phyloP scores from a whole-genome alignment of 345 rosid species.

The Hypericum androsaemum region DNA sequence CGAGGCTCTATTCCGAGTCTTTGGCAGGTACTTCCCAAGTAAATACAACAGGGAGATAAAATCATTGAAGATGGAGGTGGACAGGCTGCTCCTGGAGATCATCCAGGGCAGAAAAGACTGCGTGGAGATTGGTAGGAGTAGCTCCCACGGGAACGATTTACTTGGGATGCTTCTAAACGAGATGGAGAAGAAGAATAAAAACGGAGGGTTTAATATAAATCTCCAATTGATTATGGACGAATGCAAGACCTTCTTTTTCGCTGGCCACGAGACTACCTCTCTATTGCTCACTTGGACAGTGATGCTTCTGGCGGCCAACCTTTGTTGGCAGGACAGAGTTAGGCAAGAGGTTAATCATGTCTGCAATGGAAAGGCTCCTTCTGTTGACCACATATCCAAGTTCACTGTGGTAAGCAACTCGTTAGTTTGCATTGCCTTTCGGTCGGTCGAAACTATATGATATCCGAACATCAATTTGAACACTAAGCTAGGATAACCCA shows the following conservation, averaged over 20 bases:
- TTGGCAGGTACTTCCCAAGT: constrained; percentile 66
- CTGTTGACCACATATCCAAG: constrained; percentile 61
- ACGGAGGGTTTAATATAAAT: constrained; percentile 29
- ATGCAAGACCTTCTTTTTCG: constrained; percentile 92
- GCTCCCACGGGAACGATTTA: constrained; percentile 71
- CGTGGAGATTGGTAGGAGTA: constrained; percentile 68
- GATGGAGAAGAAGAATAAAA: constrained; percentile 40
- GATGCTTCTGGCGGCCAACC: constrained; percentile 77
- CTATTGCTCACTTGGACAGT: constrained; percentile 85
- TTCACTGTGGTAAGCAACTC: constrained; percentile 47
- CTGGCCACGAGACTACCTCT: constrained; percentile 93
- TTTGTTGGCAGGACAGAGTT: constrained; percentile 75
- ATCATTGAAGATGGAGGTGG: constrained; percentile 68
- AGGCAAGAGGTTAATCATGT: constrained; percentile 51
- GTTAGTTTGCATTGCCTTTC: neutral
- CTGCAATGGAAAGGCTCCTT: constrained; percentile 51
- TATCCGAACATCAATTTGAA: too few relatives aligned
- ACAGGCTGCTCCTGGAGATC: constrained; percentile 68
- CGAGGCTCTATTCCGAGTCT: too few relatives aligned
- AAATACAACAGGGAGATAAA: constrained; percentile 83
- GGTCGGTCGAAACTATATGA: neutral
- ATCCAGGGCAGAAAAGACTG: constrained; percentile 66
- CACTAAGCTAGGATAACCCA: too few relatives aligned
- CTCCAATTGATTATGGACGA: constrained; percentile 92
- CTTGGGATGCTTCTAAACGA: constrained; percentile 69